These are phyloP conservation scores for Diplosphaera chodatii DNA, from an alignment of 139 green algal species.

Conservation along the genomic window DNA sequence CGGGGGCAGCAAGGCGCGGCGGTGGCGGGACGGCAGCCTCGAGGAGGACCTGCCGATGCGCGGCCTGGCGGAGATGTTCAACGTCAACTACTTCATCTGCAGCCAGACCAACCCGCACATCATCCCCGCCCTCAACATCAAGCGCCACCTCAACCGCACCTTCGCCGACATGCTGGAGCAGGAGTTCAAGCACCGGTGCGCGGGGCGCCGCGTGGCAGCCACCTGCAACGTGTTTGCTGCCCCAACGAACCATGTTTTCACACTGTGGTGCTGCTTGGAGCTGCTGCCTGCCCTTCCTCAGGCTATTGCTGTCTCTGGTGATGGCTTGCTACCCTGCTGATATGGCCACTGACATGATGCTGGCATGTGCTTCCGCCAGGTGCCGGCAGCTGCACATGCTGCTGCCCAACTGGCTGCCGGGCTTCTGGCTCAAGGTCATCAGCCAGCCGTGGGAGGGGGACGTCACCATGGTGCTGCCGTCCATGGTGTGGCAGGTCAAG, in stretches of 20 bases:
- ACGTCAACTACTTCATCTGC: constrained; percentile 92
- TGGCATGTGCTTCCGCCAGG: constrained; percentile 15
- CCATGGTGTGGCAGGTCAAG: constrained; percentile 51
- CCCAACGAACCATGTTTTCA: too few species aligned
- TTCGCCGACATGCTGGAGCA: constrained; percentile 66
- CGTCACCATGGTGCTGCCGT: constrained; percentile 82
- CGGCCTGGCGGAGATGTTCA: constrained; percentile 84
- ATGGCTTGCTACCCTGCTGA: too few species aligned
- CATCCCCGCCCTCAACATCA: constrained; percentile 77
- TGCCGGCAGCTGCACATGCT: constrained; percentile 69
- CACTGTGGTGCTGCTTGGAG: too few species aligned
- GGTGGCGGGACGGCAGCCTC: constrained; percentile 72
- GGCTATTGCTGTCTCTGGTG: too few species aligned
- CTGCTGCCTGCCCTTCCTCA: too few species aligned
- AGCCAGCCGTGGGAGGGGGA: constrained; percentile 90
- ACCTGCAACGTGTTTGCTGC: too few species aligned
- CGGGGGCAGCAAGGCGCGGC: constrained; percentile 24
- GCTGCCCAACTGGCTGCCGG: constrained; percentile 55
- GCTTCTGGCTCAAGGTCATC: constrained; percentile 64
- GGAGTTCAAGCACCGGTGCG: constrained; percentile 85
- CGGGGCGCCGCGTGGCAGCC: too few species aligned
- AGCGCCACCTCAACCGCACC: constrained; percentile 50
- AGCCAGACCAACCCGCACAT: constrained; percentile 87
- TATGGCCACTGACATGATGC: too few species aligned
- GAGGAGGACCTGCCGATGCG: constrained; percentile 78